phyloP scores from a whole-genome alignment of 2,329 filamentous ascomycete genomes.

The Teratosphaeriaceae sp. region DNA sequence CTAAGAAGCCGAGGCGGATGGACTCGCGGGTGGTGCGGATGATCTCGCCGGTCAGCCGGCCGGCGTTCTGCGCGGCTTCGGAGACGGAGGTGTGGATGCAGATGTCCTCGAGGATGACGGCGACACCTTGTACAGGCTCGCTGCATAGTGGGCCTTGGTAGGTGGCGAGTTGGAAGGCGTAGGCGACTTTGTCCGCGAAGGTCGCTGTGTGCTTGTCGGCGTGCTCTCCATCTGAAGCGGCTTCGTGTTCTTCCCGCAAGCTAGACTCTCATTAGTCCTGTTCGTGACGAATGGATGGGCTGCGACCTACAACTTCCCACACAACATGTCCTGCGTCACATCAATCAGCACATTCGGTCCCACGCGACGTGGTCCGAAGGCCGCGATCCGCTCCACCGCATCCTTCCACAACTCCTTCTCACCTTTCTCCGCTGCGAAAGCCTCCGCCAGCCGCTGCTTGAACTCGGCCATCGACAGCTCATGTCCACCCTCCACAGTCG shows the following conservation, averaged over 20 bases:
- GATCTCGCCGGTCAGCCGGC: slow-evolving; percentile 83
- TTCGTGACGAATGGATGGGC: not conserved
- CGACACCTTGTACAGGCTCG: slow-evolving; percentile 88
- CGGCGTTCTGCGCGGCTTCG: slow-evolving; percentile 58
- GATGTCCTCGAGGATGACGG: slow-evolving; percentile 81
- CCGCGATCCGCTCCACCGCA: slow-evolving; percentile 72
- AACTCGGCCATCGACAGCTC: slow-evolving; percentile 69
- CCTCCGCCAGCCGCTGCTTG: slow-evolving; percentile 60
- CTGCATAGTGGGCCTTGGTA: slow-evolving; percentile 84
- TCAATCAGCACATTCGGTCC: slow-evolving; percentile 91
- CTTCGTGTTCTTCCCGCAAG: slow-evolving; percentile 23
- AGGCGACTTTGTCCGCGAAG: slow-evolving; percentile 81
- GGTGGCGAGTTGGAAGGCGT: slow-evolving; percentile 90
- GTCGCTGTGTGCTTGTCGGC: slow-evolving; percentile 20
- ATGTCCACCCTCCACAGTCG: slow-evolving; percentile 49
- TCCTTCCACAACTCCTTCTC: slow-evolving; percentile 71
- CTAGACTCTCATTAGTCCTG: slow-evolving; percentile 8
- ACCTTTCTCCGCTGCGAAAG: slow-evolving; percentile 65
- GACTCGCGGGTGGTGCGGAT: slow-evolving; percentile 81
- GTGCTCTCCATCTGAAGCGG: slow-evolving; percentile 4
- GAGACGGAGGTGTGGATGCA: slow-evolving; percentile 48
- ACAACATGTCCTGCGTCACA: slow-evolving; percentile 63
- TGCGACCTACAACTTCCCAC: slow-evolving; percentile 60
- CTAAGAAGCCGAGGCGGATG: slow-evolving; percentile 80
- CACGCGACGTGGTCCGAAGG: slow-evolving; percentile 78